Base-by-base conservation (phyloP, 164 flowering plant species). In the Vitis labrusca region DNA sequence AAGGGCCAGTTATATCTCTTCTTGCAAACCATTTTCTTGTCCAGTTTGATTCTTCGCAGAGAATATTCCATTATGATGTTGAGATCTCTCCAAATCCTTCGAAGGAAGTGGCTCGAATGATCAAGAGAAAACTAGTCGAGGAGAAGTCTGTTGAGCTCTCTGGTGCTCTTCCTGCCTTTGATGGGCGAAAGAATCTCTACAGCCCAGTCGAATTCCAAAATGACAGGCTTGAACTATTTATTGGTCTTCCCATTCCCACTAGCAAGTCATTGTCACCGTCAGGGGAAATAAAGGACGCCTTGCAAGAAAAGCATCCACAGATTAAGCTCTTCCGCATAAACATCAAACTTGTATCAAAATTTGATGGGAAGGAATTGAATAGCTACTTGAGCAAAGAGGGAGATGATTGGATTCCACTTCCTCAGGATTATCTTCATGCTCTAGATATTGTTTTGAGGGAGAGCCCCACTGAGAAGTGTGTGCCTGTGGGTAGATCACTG, bases 341-440 rank as follows among this genome's bases (percentile, higher is more conserved):
- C 60, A 78, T 94, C 60, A 92, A 76, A 69, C 97, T 87, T 56
- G 99, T 79, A 52, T 92, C 98, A 0, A 91, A 85, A 78, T 59
- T 90, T 16, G 86, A 89, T 78, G 95, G 92, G 8, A 66, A 75
- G 57, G 87, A 81, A 23, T 57, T 94, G 77, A 74, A 66, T 59
- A 83, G 71, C 57, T 92, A 84, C 82, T 78, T 91, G 84, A 77
- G 74, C 67, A 84, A 80, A 59, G 86, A 82, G 52, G 90, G 67
- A 11, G 87, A 82, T 14, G 88, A 83, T 48, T 84, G 81, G 76
- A 44, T 66, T 27, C 97, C 93, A 1, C 80, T 94, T 59, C 99
- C 99, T 63, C 99, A 94, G 67, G 96, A 94, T 50, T 92, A 89
- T 79, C 90, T 92, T 66, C 99, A 90, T 74, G 98, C 98, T 19